These are phyloP conservation scores for Amoebophrya sp. DNA, from an alignment of 169 alveolate species.

Conservation along the genomic window DNA sequence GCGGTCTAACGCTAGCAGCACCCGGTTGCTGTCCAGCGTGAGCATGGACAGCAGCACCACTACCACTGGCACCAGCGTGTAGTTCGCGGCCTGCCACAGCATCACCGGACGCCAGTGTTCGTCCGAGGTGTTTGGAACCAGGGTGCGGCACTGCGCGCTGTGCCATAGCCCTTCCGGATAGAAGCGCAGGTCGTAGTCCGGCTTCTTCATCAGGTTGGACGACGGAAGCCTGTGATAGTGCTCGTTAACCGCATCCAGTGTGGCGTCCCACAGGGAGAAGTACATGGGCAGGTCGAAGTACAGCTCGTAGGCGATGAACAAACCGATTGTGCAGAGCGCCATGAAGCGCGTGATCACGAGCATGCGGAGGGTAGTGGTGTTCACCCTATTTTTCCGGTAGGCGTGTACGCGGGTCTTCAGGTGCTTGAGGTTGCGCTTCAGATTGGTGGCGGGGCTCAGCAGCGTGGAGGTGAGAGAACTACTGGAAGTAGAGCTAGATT, in stretches of 20 bases:
- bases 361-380: not conserved
- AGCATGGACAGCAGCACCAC: not conserved
- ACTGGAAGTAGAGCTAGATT: too few relatives aligned
- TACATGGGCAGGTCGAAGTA: conserved; percentile 5
- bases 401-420: too few relatives aligned
- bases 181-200: not conserved
- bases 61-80: not conserved
- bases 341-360: not conserved
- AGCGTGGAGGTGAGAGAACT: not conserved
- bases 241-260: too few relatives aligned
- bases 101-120: not conserved
- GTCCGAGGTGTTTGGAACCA: not conserved
- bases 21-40: not conserved
- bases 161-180: not conserved
- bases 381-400: too few relatives aligned
- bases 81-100: not conserved
- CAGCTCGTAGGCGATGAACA: not conserved
- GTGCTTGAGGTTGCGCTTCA: not conserved
- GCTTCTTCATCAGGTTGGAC: not conserved
- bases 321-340: not conserved
- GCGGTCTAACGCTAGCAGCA: not conserved
- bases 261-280: not conserved
- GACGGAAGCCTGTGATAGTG: too few relatives aligned
- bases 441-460: not conserved
- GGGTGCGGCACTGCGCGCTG: not conserved